These are phyloP conservation scores for Cystobasidium slooffiae DNA, from an alignment of 1,284 basidiomycete genomes.

Conservation along the genomic window DNA sequence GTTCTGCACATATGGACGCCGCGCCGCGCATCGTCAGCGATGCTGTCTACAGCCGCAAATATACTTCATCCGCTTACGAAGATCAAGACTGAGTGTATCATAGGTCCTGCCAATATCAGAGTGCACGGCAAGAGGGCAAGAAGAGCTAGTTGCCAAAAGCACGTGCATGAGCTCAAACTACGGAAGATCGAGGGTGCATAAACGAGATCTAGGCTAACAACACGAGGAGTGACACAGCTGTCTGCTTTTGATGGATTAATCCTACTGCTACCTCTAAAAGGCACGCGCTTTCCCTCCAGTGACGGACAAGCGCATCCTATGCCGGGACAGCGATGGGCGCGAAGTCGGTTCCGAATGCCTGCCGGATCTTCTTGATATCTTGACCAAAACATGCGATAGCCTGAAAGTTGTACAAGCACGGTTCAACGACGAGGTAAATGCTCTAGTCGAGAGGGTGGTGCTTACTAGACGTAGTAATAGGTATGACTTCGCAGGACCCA, in stretches of 20 bases:
- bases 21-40: not conserved
- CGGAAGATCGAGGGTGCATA: no score
- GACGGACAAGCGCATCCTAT: not conserved
- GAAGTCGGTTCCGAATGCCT: conserved; percentile 22
- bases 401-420: not conserved
- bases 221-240: no score
- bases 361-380: conserved; percentile 21
- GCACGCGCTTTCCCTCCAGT: no score
- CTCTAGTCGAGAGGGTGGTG: not conserved
- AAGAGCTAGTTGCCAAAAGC: no score
- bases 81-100: conserved; percentile 56
- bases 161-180: no score
- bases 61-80: not conserved
- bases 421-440: not conserved
- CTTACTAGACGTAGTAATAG: conserved; percentile 10
- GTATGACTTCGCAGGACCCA: conserved; percentile 1
- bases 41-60: not conserved
- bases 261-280: no score
- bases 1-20: conserved; percentile 61
- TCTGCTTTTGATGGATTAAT: no score
- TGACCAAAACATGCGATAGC: conserved; percentile 1
- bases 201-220: no score
- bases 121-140: no score
- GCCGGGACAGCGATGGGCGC: not conserved
- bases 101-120: conserved; percentile 6